A percentile compares a stretch with the other conserved stretches of the same genome.
These are phyloP conservation scores for Cicer bijugum DNA, from an alignment of 306 rosid species.

Conservation along the genomic window DNA sequence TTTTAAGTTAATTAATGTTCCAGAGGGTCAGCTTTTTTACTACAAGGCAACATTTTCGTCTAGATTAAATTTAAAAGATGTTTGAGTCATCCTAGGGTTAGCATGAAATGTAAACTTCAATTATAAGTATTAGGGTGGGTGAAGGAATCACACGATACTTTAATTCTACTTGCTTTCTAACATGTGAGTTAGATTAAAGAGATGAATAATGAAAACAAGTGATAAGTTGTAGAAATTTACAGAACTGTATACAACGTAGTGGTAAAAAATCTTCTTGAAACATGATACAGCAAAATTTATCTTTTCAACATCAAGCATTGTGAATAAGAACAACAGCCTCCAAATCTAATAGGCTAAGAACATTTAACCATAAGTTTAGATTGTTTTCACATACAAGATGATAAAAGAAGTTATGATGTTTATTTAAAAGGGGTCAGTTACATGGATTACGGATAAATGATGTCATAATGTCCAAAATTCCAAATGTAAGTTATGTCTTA, in stretches of 20 bases:
- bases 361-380: slow-evolving; percentile 1
- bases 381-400: background rate
- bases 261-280: slow-evolving; percentile 14
- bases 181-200: background rate
- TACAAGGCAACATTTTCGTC: background rate
- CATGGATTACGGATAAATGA: background rate
- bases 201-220: slow-evolving; percentile 9
- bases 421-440: background rate
- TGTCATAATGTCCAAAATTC: background rate
- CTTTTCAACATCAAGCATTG: background rate
- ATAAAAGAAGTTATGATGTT: background rate
- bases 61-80: background rate
- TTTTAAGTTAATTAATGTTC: background rate
- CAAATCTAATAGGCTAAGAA: slow-evolving; percentile 1
- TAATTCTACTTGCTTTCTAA: background rate
- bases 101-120: background rate
- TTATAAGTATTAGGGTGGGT: too few relatives aligned
- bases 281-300: background rate
- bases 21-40: background rate
- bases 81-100: slow-evolving; percentile 3
- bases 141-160: slow-evolving; percentile 10
- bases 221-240: background rate
- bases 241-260: background rate
- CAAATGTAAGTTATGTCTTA: background rate
- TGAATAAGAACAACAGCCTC: slow-evolving; percentile 23